Base-by-base conservation (phyloP, 768 basidiomycete genomes). In the Suillus luteus region DNA sequence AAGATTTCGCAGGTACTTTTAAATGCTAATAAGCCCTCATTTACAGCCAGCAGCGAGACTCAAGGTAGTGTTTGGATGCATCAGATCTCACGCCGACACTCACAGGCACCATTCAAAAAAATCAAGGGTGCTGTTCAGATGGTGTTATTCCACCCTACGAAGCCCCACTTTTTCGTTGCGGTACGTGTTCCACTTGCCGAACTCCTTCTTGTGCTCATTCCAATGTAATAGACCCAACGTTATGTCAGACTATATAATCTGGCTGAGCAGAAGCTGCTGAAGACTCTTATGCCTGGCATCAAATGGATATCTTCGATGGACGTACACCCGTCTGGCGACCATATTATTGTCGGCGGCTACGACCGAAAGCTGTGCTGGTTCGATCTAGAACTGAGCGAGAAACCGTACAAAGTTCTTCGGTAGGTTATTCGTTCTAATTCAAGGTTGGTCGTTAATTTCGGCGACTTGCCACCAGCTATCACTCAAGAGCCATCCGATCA, bases 301-400 rank as follows among this genome's bases (percentile, higher is more conserved):
- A 89, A 87, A 74, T 99, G 96, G 96, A 98, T 99, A 72, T 97
- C 95, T 41, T 92, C 87, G 11, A 90, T 99, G 89, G 96, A 99
- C 73, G 85, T 99, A 31, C 97, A 99, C 77, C 93, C 96, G 24
- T 90, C 91, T 59, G 94, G 94, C 35, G 96, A 99, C 71, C 95
- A 99, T 80, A 81, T 99, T 65, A 94, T 99, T 65, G 93, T 99
- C 58, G 97, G 97, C 64, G 94, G 94, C 55, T 99, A 99, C 76
- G 97, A 99, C 79, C 90, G 92, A 69, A 97, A 98, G 76, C 80
- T 99, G 17, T 96, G 95, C 75, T 99, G 97, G 97, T 99, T 99
- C 76, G 97, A 99, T 80, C 81, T 99, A 67, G 97, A 99, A 72
- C 86, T 99, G 62, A 93, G 91, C 69, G 91, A 93, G 66, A 97